Conservation (phyloP, 2,329 filamentous ascomycete species). For the Apiospora kogelbergensis region DNA sequence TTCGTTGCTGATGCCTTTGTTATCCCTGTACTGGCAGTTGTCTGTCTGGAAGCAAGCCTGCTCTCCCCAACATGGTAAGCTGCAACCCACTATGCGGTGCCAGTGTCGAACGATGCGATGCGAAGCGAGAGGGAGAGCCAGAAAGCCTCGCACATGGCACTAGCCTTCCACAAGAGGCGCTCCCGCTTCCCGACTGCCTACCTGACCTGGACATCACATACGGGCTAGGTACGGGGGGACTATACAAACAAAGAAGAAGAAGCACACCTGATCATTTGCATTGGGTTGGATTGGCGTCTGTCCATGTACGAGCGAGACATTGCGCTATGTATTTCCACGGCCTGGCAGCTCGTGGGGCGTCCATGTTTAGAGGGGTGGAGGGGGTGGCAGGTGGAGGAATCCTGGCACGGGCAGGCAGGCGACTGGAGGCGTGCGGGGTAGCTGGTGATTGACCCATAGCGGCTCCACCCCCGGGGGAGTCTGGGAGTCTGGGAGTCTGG, state of each 20-base stretch:
- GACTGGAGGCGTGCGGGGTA: conserved; percentile 5
- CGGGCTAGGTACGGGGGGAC: too few species aligned
- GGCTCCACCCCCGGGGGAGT: too few species aligned
- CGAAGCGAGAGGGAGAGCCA: neutral
- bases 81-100: neutral
- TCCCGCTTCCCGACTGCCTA: neutral
- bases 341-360: neutral
- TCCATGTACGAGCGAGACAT: too few species aligned
- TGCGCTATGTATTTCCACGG: neutral
- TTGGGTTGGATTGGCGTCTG: neutral
- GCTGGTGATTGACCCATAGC: neutral
- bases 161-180: neutral
- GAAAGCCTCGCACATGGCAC: neutral
- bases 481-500: too few species aligned
- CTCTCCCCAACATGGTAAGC: neutral
- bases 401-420: neutral
- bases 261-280: neutral
- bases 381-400: neutral
- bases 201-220: neutral
- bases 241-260: neutral
- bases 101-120: neutral
- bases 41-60: neutral
- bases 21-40: neutral
- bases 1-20: neutral
- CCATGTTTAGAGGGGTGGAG: neutral